Conservation (phyloP, 345 rosid genomes). For the Murraya paniculata region DNA sequence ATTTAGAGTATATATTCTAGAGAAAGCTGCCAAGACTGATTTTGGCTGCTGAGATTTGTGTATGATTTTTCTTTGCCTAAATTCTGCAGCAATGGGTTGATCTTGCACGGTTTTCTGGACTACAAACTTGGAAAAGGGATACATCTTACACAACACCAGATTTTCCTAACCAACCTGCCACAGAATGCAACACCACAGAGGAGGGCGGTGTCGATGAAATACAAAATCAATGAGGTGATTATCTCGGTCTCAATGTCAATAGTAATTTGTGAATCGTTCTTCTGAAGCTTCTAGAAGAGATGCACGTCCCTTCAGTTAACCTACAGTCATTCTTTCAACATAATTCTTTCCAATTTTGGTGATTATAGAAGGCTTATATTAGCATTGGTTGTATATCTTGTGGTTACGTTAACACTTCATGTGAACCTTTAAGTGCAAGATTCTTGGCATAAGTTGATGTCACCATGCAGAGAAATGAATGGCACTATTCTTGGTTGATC, state of each 20-base stretch:
- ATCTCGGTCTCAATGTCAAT: not conserved
- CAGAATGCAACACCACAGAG: conserved; percentile 51
- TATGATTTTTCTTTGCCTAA: conserved; percentile 11
- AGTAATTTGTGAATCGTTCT: conserved; percentile 12
- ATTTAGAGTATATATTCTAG: not conserved
- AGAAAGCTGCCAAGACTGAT: not conserved
- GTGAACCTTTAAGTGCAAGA: not conserved
- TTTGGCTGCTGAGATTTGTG: not conserved
- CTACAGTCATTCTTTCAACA: conserved; percentile 3
- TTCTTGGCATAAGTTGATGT: not conserved
- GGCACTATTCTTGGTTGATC: not conserved
- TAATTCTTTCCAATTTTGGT: conserved; percentile 27
- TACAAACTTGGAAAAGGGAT: conserved; percentile 58
- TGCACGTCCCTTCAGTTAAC: not conserved
- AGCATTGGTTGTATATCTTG: not conserved
- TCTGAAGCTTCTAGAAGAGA: conserved; percentile 2
- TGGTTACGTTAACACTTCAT: not conserved
- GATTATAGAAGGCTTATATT: not conserved
- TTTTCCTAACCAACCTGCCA: conserved; percentile 34
- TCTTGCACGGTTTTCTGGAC: conserved; percentile 80
- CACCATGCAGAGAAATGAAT: not conserved
- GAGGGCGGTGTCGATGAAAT: conserved; percentile 60
- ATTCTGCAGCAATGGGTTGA: conserved; percentile 90
- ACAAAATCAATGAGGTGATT: conserved; percentile 49
- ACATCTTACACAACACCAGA: conserved; percentile 42